Percentiles rank a stretch among this genome's conserved stretches.
Evolutionary conservation across 768 basidiomycete genomes (phyloP).

Genomic region (Tricholoma terreum): DNA sequence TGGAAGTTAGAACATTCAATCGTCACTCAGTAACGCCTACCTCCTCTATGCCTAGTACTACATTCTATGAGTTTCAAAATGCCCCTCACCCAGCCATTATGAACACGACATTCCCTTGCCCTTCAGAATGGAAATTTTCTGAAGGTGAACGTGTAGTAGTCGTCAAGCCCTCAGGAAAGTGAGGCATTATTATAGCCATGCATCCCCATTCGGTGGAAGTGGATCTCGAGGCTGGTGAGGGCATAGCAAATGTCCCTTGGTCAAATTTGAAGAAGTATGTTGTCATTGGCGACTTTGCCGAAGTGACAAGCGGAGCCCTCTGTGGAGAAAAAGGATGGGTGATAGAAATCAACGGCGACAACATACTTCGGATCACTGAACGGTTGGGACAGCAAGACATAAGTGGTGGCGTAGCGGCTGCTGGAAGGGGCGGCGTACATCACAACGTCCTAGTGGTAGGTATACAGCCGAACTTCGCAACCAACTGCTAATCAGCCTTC

Average conservation of each 20-base stretch:
- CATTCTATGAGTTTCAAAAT: neutral
- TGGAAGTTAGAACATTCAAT: neutral
- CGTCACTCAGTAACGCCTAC: neutral
- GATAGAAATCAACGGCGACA: neutral
- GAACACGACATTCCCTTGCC: neutral
- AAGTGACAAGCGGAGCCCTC: slow-evolving; percentile 1
- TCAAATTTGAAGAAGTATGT: neutral
- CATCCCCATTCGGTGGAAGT: neutral
- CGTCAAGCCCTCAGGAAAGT: neutral
- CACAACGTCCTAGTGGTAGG: neutral
- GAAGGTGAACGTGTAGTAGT: neutral
- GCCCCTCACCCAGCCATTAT: neutral
- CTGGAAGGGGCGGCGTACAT: neutral
- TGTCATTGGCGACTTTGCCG: neutral
- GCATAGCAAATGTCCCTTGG: neutral
- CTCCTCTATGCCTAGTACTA: neutral
- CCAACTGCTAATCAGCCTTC: neutral
- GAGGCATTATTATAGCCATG: neutral
- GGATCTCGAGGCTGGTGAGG: neutral
- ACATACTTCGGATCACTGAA: neutral
- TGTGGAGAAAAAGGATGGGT: slow-evolving; percentile 4
- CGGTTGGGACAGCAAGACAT: neutral
- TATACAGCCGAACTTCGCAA: neutral
- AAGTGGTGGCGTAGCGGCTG: neutral
- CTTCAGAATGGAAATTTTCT: neutral